Percentiles rank a stretch among this genome's conserved stretches.
These are phyloP conservation scores for Arthroderma sp. DNA, from an alignment of 2,329 filamentous ascomycete species.

Conservation along the genomic window DNA sequence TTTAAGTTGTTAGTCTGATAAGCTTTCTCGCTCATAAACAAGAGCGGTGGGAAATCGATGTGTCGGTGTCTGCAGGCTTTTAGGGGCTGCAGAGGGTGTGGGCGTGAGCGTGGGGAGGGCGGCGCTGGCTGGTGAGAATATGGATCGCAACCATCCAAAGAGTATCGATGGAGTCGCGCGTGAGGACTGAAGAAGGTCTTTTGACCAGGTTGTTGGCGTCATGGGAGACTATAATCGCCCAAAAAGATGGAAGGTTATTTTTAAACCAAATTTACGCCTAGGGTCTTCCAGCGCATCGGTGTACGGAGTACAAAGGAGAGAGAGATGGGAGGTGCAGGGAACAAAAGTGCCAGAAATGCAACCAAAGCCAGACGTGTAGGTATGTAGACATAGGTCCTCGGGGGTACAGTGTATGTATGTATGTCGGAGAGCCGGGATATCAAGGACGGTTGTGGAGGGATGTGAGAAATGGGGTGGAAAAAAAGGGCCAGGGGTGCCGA, in stretches of 20 bases:
- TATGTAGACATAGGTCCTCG: neutral
- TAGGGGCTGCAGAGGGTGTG: neutral
- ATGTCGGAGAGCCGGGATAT: constrained; percentile 6
- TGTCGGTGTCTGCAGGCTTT: constrained; percentile 26
- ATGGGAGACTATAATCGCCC: constrained; percentile 4
- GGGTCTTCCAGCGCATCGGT: neutral
- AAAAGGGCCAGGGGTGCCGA: neutral
- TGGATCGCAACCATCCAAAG: neutral
- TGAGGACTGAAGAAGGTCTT: constrained; percentile 1
- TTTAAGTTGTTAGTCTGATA: constrained; percentile 1
- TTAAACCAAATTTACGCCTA: constrained; percentile 1
- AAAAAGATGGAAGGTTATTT: constrained; percentile 6
- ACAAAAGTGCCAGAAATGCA: neutral
- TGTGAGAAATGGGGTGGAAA: neutral
- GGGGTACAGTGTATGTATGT: neutral
- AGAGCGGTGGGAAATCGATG: constrained; percentile 45
- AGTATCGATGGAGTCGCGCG: neutral
- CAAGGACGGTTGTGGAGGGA: neutral
- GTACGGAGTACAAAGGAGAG: too few relatives aligned
- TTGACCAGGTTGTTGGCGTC: constrained; percentile 3
- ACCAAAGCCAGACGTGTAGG: neutral
- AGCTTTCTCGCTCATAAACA: constrained; percentile 22
- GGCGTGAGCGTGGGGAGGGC: neutral
- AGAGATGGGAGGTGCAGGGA: neutral
- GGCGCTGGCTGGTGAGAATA: constrained; percentile 4